Evolutionary conservation across 75 land plant species (phyloP), one percentile per base, ranked within the genome.

Genomic region (Pinus albicaulis): DNA sequence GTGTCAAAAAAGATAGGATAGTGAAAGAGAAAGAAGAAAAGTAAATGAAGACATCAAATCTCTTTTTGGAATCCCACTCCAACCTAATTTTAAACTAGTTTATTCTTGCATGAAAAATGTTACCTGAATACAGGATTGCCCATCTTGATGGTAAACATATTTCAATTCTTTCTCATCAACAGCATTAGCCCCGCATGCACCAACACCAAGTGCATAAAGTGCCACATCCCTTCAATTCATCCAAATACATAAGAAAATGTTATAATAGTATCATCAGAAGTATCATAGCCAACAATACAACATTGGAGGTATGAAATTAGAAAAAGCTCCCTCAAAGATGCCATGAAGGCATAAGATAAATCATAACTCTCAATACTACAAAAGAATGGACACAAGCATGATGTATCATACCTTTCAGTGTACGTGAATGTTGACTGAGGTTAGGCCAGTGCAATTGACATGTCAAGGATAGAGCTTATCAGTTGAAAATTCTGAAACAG

Each of bases 151-250:
- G 76, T 94, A 92, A 76, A 94, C 95, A 77, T 90, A 96, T 64
- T 92, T 86, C 57, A 96, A 89, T 89, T 96, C 99, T 41, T 81
- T 73, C 34, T 85, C 87, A 84, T 96, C 91, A 76, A 87, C 63
- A 19, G 98, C 89, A 84, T 96, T 81, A 17, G 56, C 80, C 63
- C 75, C 86, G 59, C 98, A 90, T 25, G 98, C 95, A 66, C 99
- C 99, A 59, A 96, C 79, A 22, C 99, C 99, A 57, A 96, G 81
- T 3, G 99, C 99, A 80, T 96, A 96, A 3, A 92, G 55, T 2
- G 86, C 95, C 17, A 78, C 99, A 83, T 96, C 99, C 78, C 99
- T 96, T 26, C 25, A 64, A 62, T 24, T 8, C 71, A 56, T 25
- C 56, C 34, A 76, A 41, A 69, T 64, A 75, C 36, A n/a, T 23